A percentile compares a stretch with the other conserved stretches of the same genome.
Conservation (phyloP, 1,139 yeast genomes). For the Taiozyma onychis region DNA sequence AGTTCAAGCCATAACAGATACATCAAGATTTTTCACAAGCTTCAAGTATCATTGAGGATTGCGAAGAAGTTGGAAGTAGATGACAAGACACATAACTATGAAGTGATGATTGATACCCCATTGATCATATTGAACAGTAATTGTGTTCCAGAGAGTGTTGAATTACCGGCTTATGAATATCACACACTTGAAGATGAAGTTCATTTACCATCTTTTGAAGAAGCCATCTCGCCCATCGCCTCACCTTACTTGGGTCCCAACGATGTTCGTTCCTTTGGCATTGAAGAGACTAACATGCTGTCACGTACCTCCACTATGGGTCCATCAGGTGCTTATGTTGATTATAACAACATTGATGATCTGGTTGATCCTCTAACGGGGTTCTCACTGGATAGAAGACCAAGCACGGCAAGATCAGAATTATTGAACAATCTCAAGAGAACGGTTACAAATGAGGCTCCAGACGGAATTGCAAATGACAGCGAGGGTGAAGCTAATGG, state of each 20-base stretch:
- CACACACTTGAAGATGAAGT: constrained; percentile 22
- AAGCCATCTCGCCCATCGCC: constrained; percentile 36
- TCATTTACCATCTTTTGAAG: constrained; percentile 53
- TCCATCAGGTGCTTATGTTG: constrained; percentile 1
- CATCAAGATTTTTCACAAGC: constrained; percentile 65
- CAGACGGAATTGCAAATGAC: neutral
- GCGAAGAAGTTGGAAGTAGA: constrained; percentile 52
- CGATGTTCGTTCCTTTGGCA: constrained; percentile 10
- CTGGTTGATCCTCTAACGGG: constrained; percentile 9
- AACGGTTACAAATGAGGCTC: constrained; percentile 8
- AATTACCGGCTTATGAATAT: constrained; percentile 56
- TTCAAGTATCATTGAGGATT: constrained; percentile 74
- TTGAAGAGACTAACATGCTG: constrained; percentile 12
- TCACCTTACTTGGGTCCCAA: constrained; percentile 17
- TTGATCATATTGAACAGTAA: constrained; percentile 63
- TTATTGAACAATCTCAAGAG: constrained; percentile 13
- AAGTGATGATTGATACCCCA: constrained; percentile 87
- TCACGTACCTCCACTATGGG: constrained; percentile 18
- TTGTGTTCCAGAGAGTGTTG: constrained; percentile 63
- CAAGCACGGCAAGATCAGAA: constrained; percentile 12
- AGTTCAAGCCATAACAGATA: constrained; percentile 65
- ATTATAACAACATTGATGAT: constrained; percentile 17
- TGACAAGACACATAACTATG: constrained; percentile 71
- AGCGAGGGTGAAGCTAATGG: neutral
- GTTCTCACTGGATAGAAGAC: constrained; percentile 9